A percentile compares a stretch with the other conserved stretches of the same genome.
Conservation (phyloP, 345 rosid genomes). For the Eucalyptus polybractea region DNA sequence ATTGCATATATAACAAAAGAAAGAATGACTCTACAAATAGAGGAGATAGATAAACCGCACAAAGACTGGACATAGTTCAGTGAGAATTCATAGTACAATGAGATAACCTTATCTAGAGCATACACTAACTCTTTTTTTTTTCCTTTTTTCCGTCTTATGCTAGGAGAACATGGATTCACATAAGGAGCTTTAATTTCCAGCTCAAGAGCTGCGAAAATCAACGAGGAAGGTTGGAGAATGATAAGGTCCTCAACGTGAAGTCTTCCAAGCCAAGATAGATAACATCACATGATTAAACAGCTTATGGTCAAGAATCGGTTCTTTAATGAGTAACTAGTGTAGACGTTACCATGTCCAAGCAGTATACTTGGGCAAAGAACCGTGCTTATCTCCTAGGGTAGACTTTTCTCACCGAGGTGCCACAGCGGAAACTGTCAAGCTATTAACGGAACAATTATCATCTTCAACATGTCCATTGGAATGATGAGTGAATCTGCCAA, state of each 20-base stretch:
- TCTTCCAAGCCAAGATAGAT: background rate
- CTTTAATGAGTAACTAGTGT: background rate
- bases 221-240: background rate
- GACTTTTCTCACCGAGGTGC: background rate
- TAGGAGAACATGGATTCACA: background rate
- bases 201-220: background rate
- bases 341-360: background rate
- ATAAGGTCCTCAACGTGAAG: background rate
- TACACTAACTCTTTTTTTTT: background rate
- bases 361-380: background rate
- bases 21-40: too few relatives aligned
- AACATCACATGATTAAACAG: background rate
- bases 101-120: background rate
- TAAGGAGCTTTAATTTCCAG: background rate
- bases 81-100: background rate
- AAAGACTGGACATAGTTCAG: background rate
- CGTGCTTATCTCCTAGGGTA: background rate
- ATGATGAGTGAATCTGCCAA: background rate
- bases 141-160: background rate
- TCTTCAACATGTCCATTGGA: background rate
- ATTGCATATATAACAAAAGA: too few relatives aligned
- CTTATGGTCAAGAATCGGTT: background rate
- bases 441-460: background rate
- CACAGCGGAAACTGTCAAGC: background rate
- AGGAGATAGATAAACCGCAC: too few relatives aligned